Evolutionary conservation across 1,284 basidiomycete genomes (phyloP), one percentile per base, ranked within the genome.

Genomic region (Amylostereum areolatum): DNA sequence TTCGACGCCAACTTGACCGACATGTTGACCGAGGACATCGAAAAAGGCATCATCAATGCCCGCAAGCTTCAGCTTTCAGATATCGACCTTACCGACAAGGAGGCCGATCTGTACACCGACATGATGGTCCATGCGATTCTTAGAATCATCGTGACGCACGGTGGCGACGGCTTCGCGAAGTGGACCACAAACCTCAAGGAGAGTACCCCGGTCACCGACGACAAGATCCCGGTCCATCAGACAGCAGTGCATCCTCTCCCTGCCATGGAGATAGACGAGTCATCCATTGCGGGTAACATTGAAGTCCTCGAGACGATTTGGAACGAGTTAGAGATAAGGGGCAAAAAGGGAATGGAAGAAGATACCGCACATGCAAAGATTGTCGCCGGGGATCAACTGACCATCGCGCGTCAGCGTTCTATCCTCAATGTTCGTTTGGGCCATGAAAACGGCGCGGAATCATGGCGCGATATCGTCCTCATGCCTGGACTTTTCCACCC

Each of bases 401-500:
- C 70, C 0, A 57, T 70, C n/a, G 60, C 66, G 0, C 63, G 66
- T 0, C 52, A 68, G 3, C 65, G 65, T 0, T 43, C 64, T 3
- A 42, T 71, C 2, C 51, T 57, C 3, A 52, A 52, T 31, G 60
- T 62, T 35, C 61, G 68, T 3, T 62, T 60, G 1, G 71, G 71
- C 0, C 63, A 74, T 24, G 68, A 71, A 37, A 52, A 43, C 4
- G 62, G 62, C 1, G 59, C 54, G 29, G 45, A 49, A 9, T 62
- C 62, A 0, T 65, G 63, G 32, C 53, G 57, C 0, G 62, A 63
- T 53, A 57, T 53, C 0, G 57, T 59, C 1, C 64, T 59, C 51
- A 55, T 66, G 8, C 65, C 66, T 1, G 71, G 69, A 0, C 54
- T 73, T 2, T 73, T 73, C 52, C 71, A 72, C 50, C 58, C 56